Percentiles rank a stretch among this genome's conserved stretches.
These are phyloP conservation scores for Cenchrus purpureus DNA, from an alignment of 176 grass and related monocot genomes.

Conservation along the genomic window DNA sequence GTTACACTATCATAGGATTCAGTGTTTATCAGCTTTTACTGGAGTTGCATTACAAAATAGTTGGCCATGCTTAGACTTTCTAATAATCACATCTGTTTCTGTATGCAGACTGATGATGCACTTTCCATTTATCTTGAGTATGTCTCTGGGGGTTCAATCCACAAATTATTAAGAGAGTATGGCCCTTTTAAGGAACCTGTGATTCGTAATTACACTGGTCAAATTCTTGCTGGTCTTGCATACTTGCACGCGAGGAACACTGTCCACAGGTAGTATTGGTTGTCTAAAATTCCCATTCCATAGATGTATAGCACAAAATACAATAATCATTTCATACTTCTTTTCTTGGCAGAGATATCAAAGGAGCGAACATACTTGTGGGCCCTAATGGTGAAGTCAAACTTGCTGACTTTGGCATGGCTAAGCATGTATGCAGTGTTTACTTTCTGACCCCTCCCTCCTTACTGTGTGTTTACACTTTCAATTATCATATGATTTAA, in stretches of 20 bases:
- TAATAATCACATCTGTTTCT: slow-evolving; percentile 32
- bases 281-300: slow-evolving; percentile 30
- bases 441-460: slow-evolving; percentile 18
- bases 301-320: slow-evolving; percentile 26
- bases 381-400: slow-evolving; percentile 94
- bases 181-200: slow-evolving; percentile 89
- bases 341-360: slow-evolving; percentile 81
- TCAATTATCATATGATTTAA: background rate
- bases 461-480: background rate
- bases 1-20: background rate
- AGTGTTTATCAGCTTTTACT: slow-evolving; percentile 21
- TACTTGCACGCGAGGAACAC: slow-evolving; percentile 87
- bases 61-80: slow-evolving; percentile 34
- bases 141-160: slow-evolving; percentile 92
- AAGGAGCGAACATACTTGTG: slow-evolving; percentile 99
- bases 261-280: slow-evolving; percentile 75
- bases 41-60: slow-evolving; percentile 22
- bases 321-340: slow-evolving; percentile 21
- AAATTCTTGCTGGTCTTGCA: slow-evolving; percentile 92
- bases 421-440: slow-evolving; percentile 89
- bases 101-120: slow-evolving; percentile 71
- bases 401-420: slow-evolving; percentile 99
- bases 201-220: slow-evolving; percentile 76
- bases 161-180: slow-evolving; percentile 94
- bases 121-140: slow-evolving; percentile 92